Conservation (phyloP, 164 flowering plant genomes). For the Vitis amurensis region DNA sequence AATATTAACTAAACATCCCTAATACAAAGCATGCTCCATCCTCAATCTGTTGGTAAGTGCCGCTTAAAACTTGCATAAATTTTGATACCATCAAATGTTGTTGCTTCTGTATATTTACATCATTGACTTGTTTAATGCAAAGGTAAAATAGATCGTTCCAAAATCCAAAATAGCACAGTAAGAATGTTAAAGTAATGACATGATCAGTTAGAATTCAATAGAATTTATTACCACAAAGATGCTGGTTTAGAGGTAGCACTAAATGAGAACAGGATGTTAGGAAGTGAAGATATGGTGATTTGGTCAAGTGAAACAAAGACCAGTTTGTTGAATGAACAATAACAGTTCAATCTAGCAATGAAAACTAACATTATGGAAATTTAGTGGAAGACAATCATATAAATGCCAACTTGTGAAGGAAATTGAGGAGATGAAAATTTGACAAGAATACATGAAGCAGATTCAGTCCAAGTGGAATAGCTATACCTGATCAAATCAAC, state of each 20-base stretch:
- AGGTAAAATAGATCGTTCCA: neutral
- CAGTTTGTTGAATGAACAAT: neutral
- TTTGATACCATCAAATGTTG: too few relatives aligned
- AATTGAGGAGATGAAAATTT: neutral
- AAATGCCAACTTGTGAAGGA: neutral
- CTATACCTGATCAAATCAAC: slow-evolving; percentile 75
- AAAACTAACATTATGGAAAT: neutral
- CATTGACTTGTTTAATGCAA: too few relatives aligned
- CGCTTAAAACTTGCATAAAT: too few relatives aligned
- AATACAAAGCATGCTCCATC: too few relatives aligned
- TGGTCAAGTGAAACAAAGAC: neutral
- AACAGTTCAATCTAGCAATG: neutral
- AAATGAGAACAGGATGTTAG: neutral
- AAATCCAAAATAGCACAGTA: neutral
- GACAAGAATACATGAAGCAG: too few relatives aligned
- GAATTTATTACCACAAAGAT: neutral
- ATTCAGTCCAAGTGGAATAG: too few relatives aligned
- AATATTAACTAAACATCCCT: too few relatives aligned
- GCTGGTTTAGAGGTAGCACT: neutral
- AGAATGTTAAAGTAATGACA: neutral
- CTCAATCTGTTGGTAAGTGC: too few relatives aligned
- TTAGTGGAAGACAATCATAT: neutral
- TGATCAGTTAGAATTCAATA: neutral
- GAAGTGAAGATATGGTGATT: neutral
- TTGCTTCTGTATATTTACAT: too few relatives aligned